These are phyloP conservation scores for Arabidopsis suecica DNA, from an alignment of 345 rosid genomes.

Conservation along the genomic window DNA sequence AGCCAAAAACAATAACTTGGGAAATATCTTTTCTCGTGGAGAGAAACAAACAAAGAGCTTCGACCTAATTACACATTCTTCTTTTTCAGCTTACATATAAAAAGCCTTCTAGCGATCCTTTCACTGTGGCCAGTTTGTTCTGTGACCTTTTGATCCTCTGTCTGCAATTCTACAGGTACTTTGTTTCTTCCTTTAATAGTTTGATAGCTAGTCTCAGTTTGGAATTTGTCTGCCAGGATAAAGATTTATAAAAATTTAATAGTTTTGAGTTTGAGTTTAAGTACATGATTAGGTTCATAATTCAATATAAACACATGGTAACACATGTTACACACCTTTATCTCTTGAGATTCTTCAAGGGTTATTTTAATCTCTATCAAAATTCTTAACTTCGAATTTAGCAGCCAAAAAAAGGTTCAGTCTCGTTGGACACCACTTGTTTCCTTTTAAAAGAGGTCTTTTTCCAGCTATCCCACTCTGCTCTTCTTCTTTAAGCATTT, in stretches of 20 bases:
- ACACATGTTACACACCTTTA: conserved; percentile 4
- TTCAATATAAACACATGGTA: neutral
- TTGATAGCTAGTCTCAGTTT: conserved; percentile 19
- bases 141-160: neutral
- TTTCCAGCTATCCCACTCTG: conserved; percentile 34
- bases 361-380: conserved; percentile 11
- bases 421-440: conserved; percentile 34
- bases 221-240: conserved; percentile 5
- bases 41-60: conserved; percentile 15
- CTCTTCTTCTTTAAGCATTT: conserved; percentile 15
- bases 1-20: neutral
- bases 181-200: neutral
- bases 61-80: conserved; percentile 4
- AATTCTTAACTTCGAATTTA: neutral
- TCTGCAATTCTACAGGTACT: conserved; percentile 18
- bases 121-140: neutral
- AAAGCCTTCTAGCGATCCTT: conserved; percentile 3
- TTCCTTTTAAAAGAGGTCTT: neutral
- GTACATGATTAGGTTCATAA: conserved; percentile 1
- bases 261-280: too few relatives aligned
- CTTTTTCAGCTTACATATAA: conserved; percentile 17
- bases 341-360: conserved; percentile 38
- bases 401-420: conserved; percentile 13
- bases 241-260: neutral
- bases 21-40: neutral